Conservation (phyloP, 2,329 filamentous ascomycete species). For the Endocalyx cinctus region DNA sequence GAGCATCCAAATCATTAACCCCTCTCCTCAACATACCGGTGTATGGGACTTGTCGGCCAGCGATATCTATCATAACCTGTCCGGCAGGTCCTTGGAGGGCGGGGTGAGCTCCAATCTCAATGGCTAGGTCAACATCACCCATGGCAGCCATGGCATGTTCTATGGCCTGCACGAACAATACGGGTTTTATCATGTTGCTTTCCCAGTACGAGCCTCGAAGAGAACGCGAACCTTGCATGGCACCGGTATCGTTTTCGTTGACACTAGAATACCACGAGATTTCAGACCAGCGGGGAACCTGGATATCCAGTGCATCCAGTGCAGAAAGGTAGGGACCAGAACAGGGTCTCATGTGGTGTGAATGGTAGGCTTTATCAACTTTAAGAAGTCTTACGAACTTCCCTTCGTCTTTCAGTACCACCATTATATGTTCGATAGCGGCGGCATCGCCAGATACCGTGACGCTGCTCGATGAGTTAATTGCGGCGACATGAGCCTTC, state of each 20-base stretch:
- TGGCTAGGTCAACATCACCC: constrained; percentile 28
- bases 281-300: constrained; percentile 4
- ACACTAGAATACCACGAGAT: constrained; percentile 21
- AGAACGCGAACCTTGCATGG: too few species aligned
- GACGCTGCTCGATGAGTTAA: constrained; percentile 31
- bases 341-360: constrained; percentile 31
- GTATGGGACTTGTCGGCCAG: constrained; percentile 22
- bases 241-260: constrained; percentile 1
- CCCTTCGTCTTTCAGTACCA: constrained; percentile 16
- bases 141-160: constrained; percentile 15
- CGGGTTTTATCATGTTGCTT: constrained; percentile 39
- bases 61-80: constrained; percentile 27
- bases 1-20: constrained; percentile 17
- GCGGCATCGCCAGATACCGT: constrained; percentile 31
- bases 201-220: constrained; percentile 39
- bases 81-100: constrained; percentile 36
- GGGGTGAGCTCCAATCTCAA: constrained; percentile 43
- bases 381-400: constrained; percentile 27
- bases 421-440: constrained; percentile 20
- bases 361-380: constrained; percentile 38
- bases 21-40: constrained; percentile 26
- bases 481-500: constrained; percentile 24
- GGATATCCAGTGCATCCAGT: constrained; percentile 4
- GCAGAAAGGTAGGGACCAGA: constrained; percentile 10
- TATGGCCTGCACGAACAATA: constrained; percentile 40